Evolutionary conservation across 2,329 filamentous ascomycete genomes (phyloP).

Genomic region (Pseudogymnoascus sp.): DNA sequence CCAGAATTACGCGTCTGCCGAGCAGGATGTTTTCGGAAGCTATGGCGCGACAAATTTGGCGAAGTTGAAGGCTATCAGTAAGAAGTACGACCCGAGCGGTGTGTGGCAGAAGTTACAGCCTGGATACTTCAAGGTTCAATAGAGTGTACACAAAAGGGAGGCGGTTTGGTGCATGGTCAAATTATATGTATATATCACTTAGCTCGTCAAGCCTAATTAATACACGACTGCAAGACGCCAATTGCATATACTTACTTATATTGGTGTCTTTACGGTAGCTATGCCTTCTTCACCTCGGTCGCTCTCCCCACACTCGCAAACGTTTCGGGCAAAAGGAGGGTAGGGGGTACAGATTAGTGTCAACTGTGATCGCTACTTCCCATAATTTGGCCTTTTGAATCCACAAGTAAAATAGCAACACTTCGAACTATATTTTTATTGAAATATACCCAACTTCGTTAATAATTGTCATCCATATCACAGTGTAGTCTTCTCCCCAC

Average conservation of each 20-base stretch:
- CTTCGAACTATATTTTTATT: background rate
- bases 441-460: background rate
- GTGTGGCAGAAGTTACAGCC: slow-evolving; percentile 29
- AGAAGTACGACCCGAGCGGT: slow-evolving; percentile 24
- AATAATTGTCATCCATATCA: background rate
- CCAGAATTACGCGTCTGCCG: slow-evolving; percentile 34
- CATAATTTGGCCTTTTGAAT: background rate
- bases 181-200: background rate
- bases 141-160: background rate
- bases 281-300: background rate
- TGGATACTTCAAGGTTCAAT: slow-evolving; percentile 36
- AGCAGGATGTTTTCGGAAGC: slow-evolving; percentile 31
- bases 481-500: background rate
- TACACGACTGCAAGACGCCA: background rate
- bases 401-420: background rate
- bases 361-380: no score
- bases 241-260: background rate
- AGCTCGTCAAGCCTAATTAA: background rate
- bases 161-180: background rate
- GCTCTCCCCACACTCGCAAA: background rate
- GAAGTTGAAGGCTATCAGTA: slow-evolving; percentile 21
- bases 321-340: background rate
- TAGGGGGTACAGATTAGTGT: background rate
- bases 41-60: slow-evolving; percentile 32
- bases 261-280: background rate